Base-by-base conservation (phyloP, 805 yeast species). In the Starmera quercuum region DNA sequence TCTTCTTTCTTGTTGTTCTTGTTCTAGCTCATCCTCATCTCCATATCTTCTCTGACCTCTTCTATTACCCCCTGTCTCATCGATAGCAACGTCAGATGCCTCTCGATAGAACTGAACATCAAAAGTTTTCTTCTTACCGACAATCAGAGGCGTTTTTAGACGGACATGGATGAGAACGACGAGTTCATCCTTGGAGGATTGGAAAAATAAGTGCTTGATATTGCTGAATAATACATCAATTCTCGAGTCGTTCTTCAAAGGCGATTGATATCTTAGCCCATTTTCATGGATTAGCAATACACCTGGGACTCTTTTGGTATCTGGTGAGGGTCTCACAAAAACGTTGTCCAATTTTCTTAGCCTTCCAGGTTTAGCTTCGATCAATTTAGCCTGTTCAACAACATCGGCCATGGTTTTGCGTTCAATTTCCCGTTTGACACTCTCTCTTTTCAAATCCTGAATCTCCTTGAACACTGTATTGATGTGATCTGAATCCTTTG, bases 21-120 rank as follows among this genome's bases (percentile, higher is more conserved):
- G 97, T 61, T 92, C 97, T 44, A 92, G 68, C 63, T 92, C 98
- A 59, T 92, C 98, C 59, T 92, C 98, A 57, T 92, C 98, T 30
- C 98, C 98, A 55, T 92, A 92, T 52, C 92, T 64, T 55, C 92
- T 66, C 45, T 73, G 74, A 58, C 80, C 81, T 44, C 73, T 74
- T 59, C 97, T 78, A 63, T 85, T 81, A 41, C 95, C 80, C 44
- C 97, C 95, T 14, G 98, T 92, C 61, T 92, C 98, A 60, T 92
- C 98, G 49, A 87, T 87, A 4, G 95, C 78, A 70, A 87, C 83
- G 54, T 92, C 98, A 20, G 95, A 78, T 10, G 97, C 97, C 59
- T 92, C 98, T 43, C 97, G 72, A 65, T 88, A 92, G 55, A 92
- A 87, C 63, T 92, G 98, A 30, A 92, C 85, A 51, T 92, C 97